phyloP scores from a whole-genome alignment of 2,329 filamentous ascomycete species.

The Fusarium sp. region DNA sequence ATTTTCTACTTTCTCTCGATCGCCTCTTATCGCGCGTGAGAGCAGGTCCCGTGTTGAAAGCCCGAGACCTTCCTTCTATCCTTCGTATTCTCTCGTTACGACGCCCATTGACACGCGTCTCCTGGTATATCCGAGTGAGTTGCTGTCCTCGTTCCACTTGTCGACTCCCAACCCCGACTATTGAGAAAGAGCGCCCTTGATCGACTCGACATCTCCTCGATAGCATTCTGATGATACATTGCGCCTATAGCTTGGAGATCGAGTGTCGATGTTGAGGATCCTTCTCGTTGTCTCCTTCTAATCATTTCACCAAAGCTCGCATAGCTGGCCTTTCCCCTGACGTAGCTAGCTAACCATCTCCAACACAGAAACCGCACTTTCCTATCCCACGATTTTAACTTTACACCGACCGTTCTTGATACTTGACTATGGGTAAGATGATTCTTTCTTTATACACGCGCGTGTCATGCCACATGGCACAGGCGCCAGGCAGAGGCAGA shows the following conservation, averaged over 20 bases:
- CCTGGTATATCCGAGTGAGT: constrained; percentile 43
- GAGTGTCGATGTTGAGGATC: constrained; percentile 4
- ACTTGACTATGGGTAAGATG: constrained; percentile 55
- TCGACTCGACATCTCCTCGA: constrained; percentile 15
- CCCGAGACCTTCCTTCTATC: constrained; percentile 40
- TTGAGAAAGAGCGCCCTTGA: constrained; percentile 34
- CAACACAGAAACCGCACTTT: constrained; percentile 45
- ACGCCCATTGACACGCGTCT: constrained; percentile 50
- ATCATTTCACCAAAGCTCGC: constrained; percentile 18
- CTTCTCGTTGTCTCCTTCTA: constrained; percentile 12
- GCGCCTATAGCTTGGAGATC: constrained; percentile 15
- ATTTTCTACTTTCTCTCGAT: constrained; percentile 51
- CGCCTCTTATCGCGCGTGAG: constrained; percentile 43
- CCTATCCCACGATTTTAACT: constrained; percentile 44
- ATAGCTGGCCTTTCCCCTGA: constrained; percentile 40
- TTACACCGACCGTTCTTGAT: constrained; percentile 50
- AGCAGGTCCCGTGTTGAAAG: constrained; percentile 37
- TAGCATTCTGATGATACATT: constrained; percentile 1
- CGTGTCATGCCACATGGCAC: constrained; percentile 39
- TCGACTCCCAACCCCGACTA: constrained; percentile 12
- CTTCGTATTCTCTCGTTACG: constrained; percentile 44
- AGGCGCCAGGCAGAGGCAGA: constrained; percentile 23
- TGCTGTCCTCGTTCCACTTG: constrained; percentile 38
- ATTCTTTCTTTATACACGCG: constrained; percentile 45
- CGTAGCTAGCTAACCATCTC: constrained; percentile 39